Base-by-base conservation (phyloP, 768 basidiomycete genomes). In the Panaeolus cyanescens region DNA sequence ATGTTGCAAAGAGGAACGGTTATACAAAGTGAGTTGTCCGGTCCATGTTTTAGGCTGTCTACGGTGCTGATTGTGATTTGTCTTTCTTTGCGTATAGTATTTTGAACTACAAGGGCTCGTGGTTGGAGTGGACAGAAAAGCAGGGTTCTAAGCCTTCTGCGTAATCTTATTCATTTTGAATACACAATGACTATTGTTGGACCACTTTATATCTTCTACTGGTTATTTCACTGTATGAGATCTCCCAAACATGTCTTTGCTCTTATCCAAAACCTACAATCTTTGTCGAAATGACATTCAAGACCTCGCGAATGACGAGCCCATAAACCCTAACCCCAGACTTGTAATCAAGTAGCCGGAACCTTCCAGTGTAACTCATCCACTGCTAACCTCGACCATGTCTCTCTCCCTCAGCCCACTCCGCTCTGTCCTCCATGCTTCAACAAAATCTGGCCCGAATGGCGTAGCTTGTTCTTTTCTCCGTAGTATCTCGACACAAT, bases 81-180 rank as follows among this genome's bases (percentile, higher is more conserved):
- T n/a, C 45, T 32, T 56, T 55, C n/a, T n/a, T n/a, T n/a, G n/a
- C n/a, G 20, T 22, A 4, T 54, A 89, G 87, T 58, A 70, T 88
- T 54, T 72, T 86, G 60, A 95, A 95, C 68, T 96, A 94, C 72
- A 84, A 84, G 65, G 94, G 94, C 8, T 93, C 91, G 19, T 96
- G 93, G 92, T 72, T 93, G 57, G 92, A 96, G 65, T 96, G 94
- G 94, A 82, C 84, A 12, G 78, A 77, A 71, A 87, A 77, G 64
- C 79, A 79, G 68, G 80, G 68, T 64, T 77, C 74, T 54, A 75
- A 74, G 36, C 53, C 40, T 59, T 32, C 33, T 17, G 36, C 20
- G 36, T 63, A 56, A 25, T 50, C 42, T 42, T 28, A 50, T 25
- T 28, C n/a, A n/a, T n/a, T 28, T 25, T 2, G 22, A 28, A 9